These are phyloP conservation scores for Fraxinus excelsior DNA, from an alignment of 257 asterid species.

Conservation along the genomic window DNA sequence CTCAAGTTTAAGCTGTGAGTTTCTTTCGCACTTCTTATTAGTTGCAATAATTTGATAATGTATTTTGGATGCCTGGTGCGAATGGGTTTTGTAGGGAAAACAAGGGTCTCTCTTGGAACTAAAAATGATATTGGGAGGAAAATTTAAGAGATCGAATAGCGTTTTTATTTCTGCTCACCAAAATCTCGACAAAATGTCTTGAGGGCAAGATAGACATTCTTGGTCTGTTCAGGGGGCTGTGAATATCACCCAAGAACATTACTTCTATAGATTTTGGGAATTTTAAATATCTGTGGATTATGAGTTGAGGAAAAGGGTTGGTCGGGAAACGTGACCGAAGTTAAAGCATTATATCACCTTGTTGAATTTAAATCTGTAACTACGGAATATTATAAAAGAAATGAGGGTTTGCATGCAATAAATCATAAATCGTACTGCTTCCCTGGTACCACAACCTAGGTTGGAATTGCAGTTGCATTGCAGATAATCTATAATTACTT, in stretches of 20 bases:
- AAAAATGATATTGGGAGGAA: not conserved
- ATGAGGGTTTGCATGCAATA: not conserved
- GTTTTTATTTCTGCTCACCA: not conserved
- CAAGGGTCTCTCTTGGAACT: not conserved
- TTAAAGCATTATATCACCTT: not conserved
- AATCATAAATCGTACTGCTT: not conserved
- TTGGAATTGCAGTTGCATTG: not conserved
- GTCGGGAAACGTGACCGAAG: not conserved
- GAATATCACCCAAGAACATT: not conserved
- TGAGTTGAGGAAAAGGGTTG: not conserved
- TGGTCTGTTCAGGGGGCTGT: not conserved
- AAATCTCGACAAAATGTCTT: not conserved
- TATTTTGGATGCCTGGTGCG: slow-evolving; percentile 16
- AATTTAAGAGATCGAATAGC: not conserved
- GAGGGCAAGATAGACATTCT: not conserved
- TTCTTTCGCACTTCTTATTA: slow-evolving; percentile 21
- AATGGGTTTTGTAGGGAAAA: slow-evolving; percentile 9
- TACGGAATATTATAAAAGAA: too few species aligned
- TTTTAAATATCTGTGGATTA: slow-evolving; percentile 4
- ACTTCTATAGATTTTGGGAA: not conserved
- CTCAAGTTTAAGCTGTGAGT: slow-evolving; percentile 57
- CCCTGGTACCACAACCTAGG: not conserved
- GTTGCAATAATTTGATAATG: slow-evolving; percentile 22
- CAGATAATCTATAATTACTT: not conserved
- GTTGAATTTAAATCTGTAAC: too few species aligned